Evolutionary conservation across 2,329 filamentous ascomycete species (phyloP), one percentile per base, ranked within the genome.

Genomic region (Stagonosporopsis rhizophila): DNA sequence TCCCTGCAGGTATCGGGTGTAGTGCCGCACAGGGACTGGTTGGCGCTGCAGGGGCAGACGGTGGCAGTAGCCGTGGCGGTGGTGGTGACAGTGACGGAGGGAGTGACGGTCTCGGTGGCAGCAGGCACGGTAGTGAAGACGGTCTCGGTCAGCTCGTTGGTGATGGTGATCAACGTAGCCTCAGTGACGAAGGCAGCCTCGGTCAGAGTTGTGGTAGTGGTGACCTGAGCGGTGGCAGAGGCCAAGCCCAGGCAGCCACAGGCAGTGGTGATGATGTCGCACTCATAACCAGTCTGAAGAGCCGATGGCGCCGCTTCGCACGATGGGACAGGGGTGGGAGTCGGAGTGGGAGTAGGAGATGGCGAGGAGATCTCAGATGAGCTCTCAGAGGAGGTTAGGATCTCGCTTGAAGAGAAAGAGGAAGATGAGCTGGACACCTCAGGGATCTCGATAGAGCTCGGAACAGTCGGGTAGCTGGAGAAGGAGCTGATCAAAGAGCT

Each of bases 241-340:
- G 55, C 34, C 23, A 61, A 41, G 12, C 55, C 52, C 30, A 61
- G 41, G 52, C 56, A 61, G 37, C 47, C 45, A 34, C 59, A 61
- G 25, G 59, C 59, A 25, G 48, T 20, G 20, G 41, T 44, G 38
- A 61, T 23, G 11, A 44, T 39, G 25, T 56, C 52, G 30, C 55
- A 59, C 15, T 22, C 48, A 38, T 51, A 56, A 14, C 50, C 50
- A 1, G 44, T 52, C 42, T 52, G 51, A 8, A 61, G 28, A 20
- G 52, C 59, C 2, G 52, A 34, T n/a, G 55, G 59, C 17, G 59
- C 56, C 4, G 59, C 52, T 7, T 58, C 52, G 32, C 55, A 61
- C 12, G 55, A 58, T 1, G 51, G 51, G 11, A 40, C 52, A 0
- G 51, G 59, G 28, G 28, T 30, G 3, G 51, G 58, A 2, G 48